Conservation (phyloP, 129 eudicot genomes). For the Flaveria ramosissima region DNA sequence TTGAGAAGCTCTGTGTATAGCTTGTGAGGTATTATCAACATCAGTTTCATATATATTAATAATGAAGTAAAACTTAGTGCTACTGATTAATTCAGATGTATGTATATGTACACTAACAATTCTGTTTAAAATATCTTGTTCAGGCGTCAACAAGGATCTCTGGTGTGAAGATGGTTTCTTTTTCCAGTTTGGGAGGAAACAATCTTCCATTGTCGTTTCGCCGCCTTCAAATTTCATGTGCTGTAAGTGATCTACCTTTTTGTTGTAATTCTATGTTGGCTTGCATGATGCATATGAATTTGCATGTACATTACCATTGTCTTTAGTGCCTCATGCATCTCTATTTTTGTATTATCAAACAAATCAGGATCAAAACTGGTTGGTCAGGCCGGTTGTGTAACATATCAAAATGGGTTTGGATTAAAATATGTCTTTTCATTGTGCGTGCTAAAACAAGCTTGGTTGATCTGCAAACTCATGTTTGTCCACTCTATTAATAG, state of each 20-base stretch:
- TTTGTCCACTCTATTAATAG: neutral
- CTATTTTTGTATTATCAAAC: neutral
- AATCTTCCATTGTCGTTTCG: constrained; percentile 35
- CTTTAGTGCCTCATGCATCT: neutral
- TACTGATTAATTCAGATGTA: neutral
- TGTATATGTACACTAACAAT: neutral
- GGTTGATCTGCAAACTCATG: neutral
- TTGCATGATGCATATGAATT: neutral
- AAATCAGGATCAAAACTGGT: neutral
- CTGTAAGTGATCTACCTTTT: constrained; percentile 34
- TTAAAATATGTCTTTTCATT: neutral
- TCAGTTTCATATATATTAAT: neutral
- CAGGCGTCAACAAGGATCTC: constrained; percentile 40
- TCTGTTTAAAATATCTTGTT: neutral
- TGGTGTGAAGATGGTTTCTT: constrained; percentile 38
- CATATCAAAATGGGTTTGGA: neutral
- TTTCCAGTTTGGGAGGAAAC: constrained; percentile 36
- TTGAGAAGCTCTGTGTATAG: neutral
- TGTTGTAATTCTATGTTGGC: neutral
- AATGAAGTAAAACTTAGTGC: neutral
- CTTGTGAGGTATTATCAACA: neutral
- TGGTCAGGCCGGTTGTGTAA: neutral
- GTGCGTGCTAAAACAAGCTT: neutral
- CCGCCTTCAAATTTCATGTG: constrained; percentile 40
- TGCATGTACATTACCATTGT: neutral